Evolutionary conservation across 306 rosid genomes (phyloP).

Genomic region (Vicia faba): DNA sequence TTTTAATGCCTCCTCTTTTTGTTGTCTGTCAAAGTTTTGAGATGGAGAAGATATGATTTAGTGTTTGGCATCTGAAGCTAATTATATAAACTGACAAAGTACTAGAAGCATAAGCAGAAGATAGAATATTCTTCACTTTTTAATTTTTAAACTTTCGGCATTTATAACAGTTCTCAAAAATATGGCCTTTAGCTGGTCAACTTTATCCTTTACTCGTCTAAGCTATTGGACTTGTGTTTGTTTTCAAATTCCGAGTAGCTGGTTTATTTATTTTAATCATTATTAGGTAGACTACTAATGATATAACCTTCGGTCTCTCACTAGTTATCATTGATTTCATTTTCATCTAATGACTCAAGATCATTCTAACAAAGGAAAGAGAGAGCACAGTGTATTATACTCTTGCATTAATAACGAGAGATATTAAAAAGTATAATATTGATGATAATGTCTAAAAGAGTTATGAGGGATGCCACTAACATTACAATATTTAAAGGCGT

Average conservation of each 20-base stretch:
- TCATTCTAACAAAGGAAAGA: neutral
- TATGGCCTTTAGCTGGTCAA: neutral
- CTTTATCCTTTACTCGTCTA: neutral
- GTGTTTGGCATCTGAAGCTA: conserved; percentile 28
- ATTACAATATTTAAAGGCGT: neutral
- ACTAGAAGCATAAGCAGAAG: conserved; percentile 28
- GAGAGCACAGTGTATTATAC: neutral
- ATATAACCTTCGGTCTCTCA: conserved; percentile 9
- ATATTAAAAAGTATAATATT: conserved; percentile 6
- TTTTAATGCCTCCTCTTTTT: conserved; percentile 88
- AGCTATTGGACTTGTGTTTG: neutral
- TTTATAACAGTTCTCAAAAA: neutral
- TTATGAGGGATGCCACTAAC: conserved; percentile 17
- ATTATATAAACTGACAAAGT: conserved; percentile 15
- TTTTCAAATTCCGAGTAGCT: neutral
- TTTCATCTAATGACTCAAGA: conserved; percentile 6
- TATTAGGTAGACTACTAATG: neutral
- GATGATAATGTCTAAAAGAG: conserved; percentile 1
- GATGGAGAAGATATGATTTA: conserved; percentile 2
- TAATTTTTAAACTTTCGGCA: neutral
- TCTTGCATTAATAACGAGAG: neutral
- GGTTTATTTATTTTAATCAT: conserved; percentile 9
- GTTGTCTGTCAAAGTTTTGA: conserved; percentile 55
- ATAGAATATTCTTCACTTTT: neutral
- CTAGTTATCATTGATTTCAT: neutral